Conservation (phyloP, 148 eudicot genomes). For the Cornus kousa region DNA sequence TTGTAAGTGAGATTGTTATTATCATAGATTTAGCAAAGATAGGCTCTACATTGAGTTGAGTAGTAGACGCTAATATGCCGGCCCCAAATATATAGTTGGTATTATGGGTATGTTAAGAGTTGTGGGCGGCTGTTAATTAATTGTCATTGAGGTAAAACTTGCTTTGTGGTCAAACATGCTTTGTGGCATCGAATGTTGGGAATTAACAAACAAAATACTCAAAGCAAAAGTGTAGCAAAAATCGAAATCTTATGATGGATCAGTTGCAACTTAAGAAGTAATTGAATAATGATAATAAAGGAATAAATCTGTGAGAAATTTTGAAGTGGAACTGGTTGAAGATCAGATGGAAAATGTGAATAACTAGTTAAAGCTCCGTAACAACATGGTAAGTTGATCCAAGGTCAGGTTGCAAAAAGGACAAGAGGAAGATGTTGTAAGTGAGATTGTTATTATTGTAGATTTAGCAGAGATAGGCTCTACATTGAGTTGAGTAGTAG, state of each 20-base stretch:
- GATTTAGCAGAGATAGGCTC: too few relatives aligned
- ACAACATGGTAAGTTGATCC: background rate
- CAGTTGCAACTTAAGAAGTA: background rate
- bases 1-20: background rate
- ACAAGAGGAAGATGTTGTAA: background rate
- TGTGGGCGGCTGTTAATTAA: too few relatives aligned
- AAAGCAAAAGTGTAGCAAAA: too few relatives aligned
- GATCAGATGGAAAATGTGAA: background rate
- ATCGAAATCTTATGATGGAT: too few relatives aligned
- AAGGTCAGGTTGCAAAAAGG: background rate
- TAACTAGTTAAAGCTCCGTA: background rate
- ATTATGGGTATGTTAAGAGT: too few relatives aligned
- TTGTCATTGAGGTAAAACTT: too few relatives aligned
- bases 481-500: too few relatives aligned
- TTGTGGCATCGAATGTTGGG: background rate
- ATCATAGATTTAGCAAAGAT: too few relatives aligned
- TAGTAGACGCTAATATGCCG: too few relatives aligned
- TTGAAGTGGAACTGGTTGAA: background rate
- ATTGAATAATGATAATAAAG: background rate
- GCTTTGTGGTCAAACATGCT: background rate
- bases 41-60: too few relatives aligned
- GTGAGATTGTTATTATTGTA: background rate
- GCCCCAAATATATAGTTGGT: too few relatives aligned
- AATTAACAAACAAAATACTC: too few relatives aligned
- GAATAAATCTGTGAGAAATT: background rate